Base-by-base conservation (phyloP, 2,329 filamentous ascomycete genomes). In the Cercospora sesami region DNA sequence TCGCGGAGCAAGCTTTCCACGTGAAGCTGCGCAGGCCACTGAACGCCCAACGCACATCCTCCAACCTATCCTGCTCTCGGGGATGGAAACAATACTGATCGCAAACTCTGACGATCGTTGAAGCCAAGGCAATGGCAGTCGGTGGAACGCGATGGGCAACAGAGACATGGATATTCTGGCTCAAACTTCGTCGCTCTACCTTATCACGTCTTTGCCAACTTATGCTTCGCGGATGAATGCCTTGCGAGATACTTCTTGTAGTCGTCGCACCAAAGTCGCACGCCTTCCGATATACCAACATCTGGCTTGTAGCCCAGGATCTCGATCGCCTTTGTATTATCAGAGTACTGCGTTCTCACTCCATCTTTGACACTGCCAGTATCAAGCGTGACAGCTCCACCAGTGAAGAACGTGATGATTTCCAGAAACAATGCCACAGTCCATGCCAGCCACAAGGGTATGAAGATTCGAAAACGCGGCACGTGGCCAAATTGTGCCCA, bases 401-500 rank as follows among this genome's bases (percentile, higher is more conserved):
- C 83, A 7, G 79, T 81, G 5, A 82, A 64, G 80, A 84, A 86
- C 36, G 80, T 82, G 64, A 80, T 75, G 63, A 76, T 79, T 74
- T 88, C 86, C 51, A 81, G 80, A 9, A 81, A 65, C 62, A 79
- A 75, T 1, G 83, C 86, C 61, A 81, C 75, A 60, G 83, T 71
- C 79, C 82, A 85, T 6, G 84, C 86, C 69, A 87, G 51, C 3
- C 71, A 33, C 66, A 79, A 75, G 0, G 86, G 86, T 14, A 89
- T 81, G 31, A 74, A 77, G 7, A 88, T 67, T 58, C 84, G 75
- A 61, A 80, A 85, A 0, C 74, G 73, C 5, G 86, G 86, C 28
- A 84, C 80, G 72, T 86, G 85, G 0, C 81, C 85, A 72, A 88
- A 88, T 31, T 83, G 77, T 8, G 83, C 84, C 92, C 92, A 98